Percentiles rank a stretch among this genome's conserved stretches.
Conservation (phyloP, 139 green algal genomes). For the Chara braunii region DNA sequence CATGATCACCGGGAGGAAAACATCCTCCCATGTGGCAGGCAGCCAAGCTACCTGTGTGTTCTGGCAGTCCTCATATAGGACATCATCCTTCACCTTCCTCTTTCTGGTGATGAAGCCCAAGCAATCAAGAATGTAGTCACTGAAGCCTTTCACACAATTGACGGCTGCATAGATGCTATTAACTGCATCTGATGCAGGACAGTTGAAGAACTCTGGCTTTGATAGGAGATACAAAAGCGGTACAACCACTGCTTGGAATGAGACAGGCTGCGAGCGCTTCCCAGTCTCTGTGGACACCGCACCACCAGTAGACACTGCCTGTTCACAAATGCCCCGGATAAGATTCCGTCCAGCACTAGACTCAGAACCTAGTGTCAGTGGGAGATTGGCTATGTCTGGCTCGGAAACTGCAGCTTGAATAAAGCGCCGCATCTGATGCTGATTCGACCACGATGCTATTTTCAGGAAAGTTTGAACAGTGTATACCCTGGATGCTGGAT, state of each 20-base stretch:
- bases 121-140: conserved; percentile 20
- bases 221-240: conserved; percentile 7
- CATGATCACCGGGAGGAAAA: too few relatives aligned
- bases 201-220: conserved; percentile 28
- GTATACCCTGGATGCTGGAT: too few relatives aligned
- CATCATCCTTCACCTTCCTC: conserved; percentile 42
- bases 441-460: too few relatives aligned
- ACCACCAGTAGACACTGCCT: background rate
- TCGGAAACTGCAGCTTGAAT: conserved; percentile 1
- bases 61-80: too few relatives aligned
- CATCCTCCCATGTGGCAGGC: too few relatives aligned
- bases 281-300: background rate
- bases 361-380: background rate
- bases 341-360: background rate
- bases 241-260: conserved; percentile 5
- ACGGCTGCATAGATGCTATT: conserved; percentile 21
- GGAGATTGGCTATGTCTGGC: background rate
- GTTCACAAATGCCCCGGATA: conserved; percentile 7
- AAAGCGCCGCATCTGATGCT: conserved; percentile 17
- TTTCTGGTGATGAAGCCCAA: conserved; percentile 5
- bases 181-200: conserved; percentile 8
- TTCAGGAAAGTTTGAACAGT: too few relatives aligned
- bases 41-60: too few relatives aligned
- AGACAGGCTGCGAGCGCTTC: background rate
- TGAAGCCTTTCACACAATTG: conserved; percentile 13